phyloP scores from a whole-genome alignment of 306 rosid species.

The Sicyos edulis region DNA sequence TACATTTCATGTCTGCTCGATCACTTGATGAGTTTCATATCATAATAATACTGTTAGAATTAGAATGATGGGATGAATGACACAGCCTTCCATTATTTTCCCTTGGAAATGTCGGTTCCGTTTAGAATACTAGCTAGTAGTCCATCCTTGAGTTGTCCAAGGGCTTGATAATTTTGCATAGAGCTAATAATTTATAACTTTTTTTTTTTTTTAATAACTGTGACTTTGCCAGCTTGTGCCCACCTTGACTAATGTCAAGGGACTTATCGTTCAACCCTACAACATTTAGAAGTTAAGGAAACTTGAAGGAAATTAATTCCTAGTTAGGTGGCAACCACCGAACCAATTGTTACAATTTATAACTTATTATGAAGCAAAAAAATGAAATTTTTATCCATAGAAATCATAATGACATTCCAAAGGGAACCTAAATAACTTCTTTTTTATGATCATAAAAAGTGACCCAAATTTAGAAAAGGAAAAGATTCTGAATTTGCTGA shows the following conservation, averaged over 20 bases:
- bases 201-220: too few relatives aligned
- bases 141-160: conserved; percentile 5
- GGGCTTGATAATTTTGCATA: background rate
- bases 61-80: conserved; percentile 13
- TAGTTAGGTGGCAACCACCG: too few relatives aligned
- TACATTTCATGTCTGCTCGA: too few relatives aligned
- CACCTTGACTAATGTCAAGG: too few relatives aligned
- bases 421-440: background rate
- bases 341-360: background rate
- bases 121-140: background rate
- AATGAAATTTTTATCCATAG: background rate
- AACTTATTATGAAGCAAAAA: background rate
- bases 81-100: conserved; percentile 14
- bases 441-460: conserved; percentile 5
- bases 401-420: background rate
- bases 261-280: too few relatives aligned
- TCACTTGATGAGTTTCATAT: conserved; percentile 1
- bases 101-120: background rate
- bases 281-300: too few relatives aligned
- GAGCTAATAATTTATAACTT: conserved; percentile 1
- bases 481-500: background rate
- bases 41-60: background rate
- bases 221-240: too few relatives aligned
- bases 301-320: too few relatives aligned
- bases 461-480: background rate